Conservation (phyloP, 345 rosid genomes). For the Brassica nigra region DNA sequence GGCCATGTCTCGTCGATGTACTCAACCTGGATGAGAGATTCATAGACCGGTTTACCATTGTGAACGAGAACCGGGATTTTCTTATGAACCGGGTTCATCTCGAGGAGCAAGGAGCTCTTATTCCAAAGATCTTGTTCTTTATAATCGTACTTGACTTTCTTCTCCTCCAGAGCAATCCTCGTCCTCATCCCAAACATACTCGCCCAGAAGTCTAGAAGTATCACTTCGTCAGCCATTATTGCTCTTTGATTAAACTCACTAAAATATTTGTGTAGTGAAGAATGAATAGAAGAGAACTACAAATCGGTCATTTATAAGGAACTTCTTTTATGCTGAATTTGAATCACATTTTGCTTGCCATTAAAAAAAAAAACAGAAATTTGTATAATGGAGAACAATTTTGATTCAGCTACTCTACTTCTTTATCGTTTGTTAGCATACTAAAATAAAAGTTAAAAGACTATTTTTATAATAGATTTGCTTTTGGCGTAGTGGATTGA, state of each 20-base stretch:
- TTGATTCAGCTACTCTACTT: not conserved
- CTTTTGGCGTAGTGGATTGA: not conserved
- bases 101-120: slow-evolving; percentile 6
- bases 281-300: not conserved
- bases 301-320: not conserved
- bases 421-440: not conserved
- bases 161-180: slow-evolving; percentile 31
- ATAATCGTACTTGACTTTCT: not conserved
- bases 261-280: not conserved
- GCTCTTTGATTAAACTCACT: not conserved
- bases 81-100: slow-evolving; percentile 19
- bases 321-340: not conserved
- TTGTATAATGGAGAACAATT: not conserved
- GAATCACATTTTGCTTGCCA: not conserved
- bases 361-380: not conserved
- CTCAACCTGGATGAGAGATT: slow-evolving; percentile 9
- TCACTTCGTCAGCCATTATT: slow-evolving; percentile 29
- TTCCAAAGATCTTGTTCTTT: slow-evolving; percentile 15
- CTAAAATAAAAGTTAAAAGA: too few species aligned
- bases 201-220: slow-evolving; percentile 18
- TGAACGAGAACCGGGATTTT: slow-evolving; percentile 14
- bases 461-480: not conserved
- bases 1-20: slow-evolving; percentile 20
- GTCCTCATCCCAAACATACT: slow-evolving; percentile 34
- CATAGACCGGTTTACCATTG: slow-evolving; percentile 9